phyloP scores from a whole-genome alignment of 2,329 filamentous ascomycete genomes.

The Dactylellina parvicollis region DNA sequence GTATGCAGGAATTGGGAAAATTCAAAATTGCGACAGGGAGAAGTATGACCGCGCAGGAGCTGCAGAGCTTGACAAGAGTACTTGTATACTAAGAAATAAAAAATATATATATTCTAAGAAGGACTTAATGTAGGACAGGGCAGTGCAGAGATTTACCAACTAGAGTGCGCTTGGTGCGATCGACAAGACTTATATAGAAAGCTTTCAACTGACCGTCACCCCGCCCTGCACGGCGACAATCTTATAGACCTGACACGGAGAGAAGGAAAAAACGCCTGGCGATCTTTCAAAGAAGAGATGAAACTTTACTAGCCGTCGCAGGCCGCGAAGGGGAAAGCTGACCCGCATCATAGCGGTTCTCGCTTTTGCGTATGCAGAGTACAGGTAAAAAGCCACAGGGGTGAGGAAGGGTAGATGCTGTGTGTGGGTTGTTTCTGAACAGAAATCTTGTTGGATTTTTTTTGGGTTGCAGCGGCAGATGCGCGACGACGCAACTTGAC shows the following conservation, averaged over 20 bases:
- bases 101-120: neutral
- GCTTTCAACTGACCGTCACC: neutral
- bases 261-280: neutral
- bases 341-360: neutral
- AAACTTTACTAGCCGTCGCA: neutral
- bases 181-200: constrained; percentile 25
- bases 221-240: constrained; percentile 6
- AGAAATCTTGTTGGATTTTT: no score
- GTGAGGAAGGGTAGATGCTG: neutral
- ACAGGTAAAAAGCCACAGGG: constrained; percentile 1
- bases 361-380: neutral
- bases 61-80: no score
- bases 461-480: no score
- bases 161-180: neutral
- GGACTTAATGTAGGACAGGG: neutral
- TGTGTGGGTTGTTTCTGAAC: no score
- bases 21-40: no score
- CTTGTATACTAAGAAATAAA: no score
- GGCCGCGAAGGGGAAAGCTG: neutral
- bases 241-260: neutral
- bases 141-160: neutral
- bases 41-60: no score
- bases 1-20: neutral
- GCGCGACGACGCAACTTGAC: no score
- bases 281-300: neutral